These are phyloP conservation scores for Fusarium lyarnte DNA, from an alignment of 2,329 filamentous ascomycete species.

Conservation along the genomic window DNA sequence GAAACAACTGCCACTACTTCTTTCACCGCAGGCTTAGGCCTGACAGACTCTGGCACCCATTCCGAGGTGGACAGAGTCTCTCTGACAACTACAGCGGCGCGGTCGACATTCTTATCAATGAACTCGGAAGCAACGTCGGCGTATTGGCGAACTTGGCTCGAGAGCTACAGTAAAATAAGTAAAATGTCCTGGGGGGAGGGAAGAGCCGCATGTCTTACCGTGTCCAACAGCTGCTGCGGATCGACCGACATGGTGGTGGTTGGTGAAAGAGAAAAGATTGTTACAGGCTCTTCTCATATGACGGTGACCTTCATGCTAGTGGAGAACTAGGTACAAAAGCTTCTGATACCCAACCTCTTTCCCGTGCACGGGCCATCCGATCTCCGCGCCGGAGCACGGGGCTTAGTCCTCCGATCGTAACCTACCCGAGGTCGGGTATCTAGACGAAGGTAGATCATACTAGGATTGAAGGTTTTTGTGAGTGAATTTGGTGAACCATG, in stretches of 20 bases:
- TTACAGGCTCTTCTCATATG: conserved; percentile 42
- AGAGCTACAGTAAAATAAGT: conserved; percentile 54
- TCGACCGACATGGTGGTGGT: conserved; percentile 75
- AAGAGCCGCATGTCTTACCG: conserved; percentile 63
- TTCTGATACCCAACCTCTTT: conserved; percentile 40
- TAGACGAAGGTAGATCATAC: conserved; percentile 14
- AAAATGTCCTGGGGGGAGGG: background rate
- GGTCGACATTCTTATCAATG: conserved; percentile 83
- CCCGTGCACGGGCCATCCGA: conserved; percentile 37
- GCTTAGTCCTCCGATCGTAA: conserved; percentile 17
- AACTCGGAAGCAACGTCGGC: conserved; percentile 79
- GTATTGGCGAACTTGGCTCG: conserved; percentile 74
- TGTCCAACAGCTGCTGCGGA: conserved; percentile 80
- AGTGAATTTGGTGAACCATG: background rate
- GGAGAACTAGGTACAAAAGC: conserved; percentile 37
- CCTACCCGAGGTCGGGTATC: conserved; percentile 26
- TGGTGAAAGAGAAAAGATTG: conserved; percentile 38
- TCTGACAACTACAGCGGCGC: conserved; percentile 75
- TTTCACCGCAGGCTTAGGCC: conserved; percentile 62
- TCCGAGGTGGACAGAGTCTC: conserved; percentile 72
- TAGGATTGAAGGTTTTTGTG: background rate
- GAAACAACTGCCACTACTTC: conserved; percentile 48
- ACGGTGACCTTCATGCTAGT: conserved; percentile 43
- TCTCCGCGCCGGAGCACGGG: conserved; percentile 36
- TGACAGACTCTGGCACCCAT: conserved; percentile 78